Conservation (phyloP, 2,329 filamentous ascomycete genomes). For the Chlorencoelia australis region DNA sequence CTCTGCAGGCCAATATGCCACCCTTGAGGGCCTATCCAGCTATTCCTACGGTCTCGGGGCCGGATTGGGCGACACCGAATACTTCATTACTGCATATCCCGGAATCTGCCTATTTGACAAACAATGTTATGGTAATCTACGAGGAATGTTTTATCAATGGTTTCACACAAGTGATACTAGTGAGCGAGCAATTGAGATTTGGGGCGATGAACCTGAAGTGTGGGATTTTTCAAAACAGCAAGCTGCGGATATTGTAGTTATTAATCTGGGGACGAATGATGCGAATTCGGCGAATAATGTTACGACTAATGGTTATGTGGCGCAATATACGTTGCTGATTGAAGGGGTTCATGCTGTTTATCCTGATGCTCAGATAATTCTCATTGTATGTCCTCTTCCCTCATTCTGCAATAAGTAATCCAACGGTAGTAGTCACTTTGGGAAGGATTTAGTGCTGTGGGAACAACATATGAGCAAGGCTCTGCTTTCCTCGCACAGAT, state of each 20-base stretch:
- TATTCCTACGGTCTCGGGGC: slow-evolving; percentile 46
- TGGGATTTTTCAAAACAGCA: slow-evolving; percentile 36
- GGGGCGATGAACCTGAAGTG: slow-evolving; percentile 32
- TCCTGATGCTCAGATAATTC: slow-evolving; percentile 35
- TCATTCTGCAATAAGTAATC: neutral
- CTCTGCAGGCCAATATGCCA: slow-evolving; percentile 45
- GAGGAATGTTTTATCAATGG: slow-evolving; percentile 45
- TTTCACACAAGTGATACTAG: slow-evolving; percentile 45
- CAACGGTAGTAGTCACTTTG: slow-evolving; percentile 36
- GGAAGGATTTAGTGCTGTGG: slow-evolving; percentile 41
- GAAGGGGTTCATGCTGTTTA: slow-evolving; percentile 37
- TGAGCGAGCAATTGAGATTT: slow-evolving; percentile 14
- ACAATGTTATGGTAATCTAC: slow-evolving; percentile 42
- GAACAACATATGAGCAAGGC: slow-evolving; percentile 39
- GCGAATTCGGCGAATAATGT: slow-evolving; percentile 34
- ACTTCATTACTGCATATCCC: slow-evolving; percentile 46
- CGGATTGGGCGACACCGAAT: slow-evolving; percentile 48
- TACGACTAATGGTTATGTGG: slow-evolving; percentile 30
- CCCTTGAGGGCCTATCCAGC: slow-evolving; percentile 46
- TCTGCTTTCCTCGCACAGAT: slow-evolving; percentile 41
- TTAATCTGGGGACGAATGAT: slow-evolving; percentile 39
- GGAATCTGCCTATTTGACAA: slow-evolving; percentile 47
- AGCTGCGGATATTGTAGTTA: slow-evolving; percentile 35
- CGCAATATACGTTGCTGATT: slow-evolving; percentile 35
- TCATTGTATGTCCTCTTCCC: slow-evolving; percentile 37